Evolutionary conservation across 306 rosid genomes (phyloP), one percentile per base, ranked within the genome.

Genomic region (Adenanthera pavonina): DNA sequence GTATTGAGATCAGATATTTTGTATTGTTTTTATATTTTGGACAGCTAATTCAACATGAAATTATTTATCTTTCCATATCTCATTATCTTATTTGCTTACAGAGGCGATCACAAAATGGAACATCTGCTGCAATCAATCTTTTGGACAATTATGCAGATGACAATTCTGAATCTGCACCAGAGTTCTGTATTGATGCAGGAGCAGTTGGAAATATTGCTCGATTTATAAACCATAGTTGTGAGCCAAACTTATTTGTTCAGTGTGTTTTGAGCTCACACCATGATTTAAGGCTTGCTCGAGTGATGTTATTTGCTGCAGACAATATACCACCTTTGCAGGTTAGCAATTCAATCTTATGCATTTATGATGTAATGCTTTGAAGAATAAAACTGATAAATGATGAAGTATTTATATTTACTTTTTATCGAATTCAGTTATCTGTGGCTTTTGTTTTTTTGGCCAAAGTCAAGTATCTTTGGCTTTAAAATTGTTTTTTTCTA

Each of bases 301-400:
- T 96, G 15, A 77, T 96, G 94, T 83, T 96, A 59, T 96, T 96
- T 87, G 99, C 99, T 8, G 97, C 99, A 0, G 99, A 96, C 89
- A 91, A 95, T 87, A 93, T 95, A 73, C 98, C 97, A 41, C 99
- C 99, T 34, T 48, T 96, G 84, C 97, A 95, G 99, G 99, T 95
- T 66, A 12, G 40, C 38, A 44, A 41, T 61, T 75, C 41, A n/a
- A 64, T 68, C 74, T 71, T 54, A 34, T 66, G n/a, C n/a, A 69
- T 53, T 53, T 41, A 13, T 49, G 56, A 46, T 46, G 56, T 19
- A 69, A 4, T 69, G 40, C 56, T 46, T 44, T 69, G 74, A 68
- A 69, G 6, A 19, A 8, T 44, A 34, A 5, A 12, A 44, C 53
- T 16, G 8, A 46, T 13, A 20, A 41, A 19, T 68, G 7, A 40